Evolutionary conservation across 225 moss, liverwort and hornwort genomes (phyloP), one percentile per base, ranked within the genome.

Genomic region (Pleurozium schreberi): DNA sequence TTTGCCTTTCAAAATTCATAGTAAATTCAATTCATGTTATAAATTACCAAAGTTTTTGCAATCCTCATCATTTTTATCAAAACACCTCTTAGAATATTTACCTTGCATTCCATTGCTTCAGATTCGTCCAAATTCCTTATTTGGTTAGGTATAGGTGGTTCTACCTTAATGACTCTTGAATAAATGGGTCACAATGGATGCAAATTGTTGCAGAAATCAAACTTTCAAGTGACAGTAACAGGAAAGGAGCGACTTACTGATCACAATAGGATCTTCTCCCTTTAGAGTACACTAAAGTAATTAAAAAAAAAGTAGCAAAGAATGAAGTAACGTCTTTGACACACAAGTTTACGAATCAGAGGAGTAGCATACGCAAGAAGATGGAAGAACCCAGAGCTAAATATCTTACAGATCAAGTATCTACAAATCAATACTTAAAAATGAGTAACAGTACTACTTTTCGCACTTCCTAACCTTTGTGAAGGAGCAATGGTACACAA

Each of bases 321-420:
- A 58, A 59, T 42, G 34, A 3, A 17, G 23, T 25, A 43, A 16
- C 34, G 64, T 82, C 31, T 79, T 52, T 10, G 19, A 80, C 59
- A 40, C 60, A 47, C 8, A 63, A 73, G 64, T 18, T 47, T 10
- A 71, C 26, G n/a, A 40, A 85, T 75, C 67, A 58, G 23, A 59
- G 33, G 18, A 23, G 40, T 49, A 14, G 71, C 83, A 58, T 55
- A 34, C 36, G 22, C 42, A 85, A 71, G 73, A 64, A 86, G 45
- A 73, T 68, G 75, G 49, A 84, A 74, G 88, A 88, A 83, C 74
- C 84, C 40, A 89, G 83, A 28, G 79, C 53, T 80, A n/a, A 83
- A 88, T 88, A 93, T 89, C 87, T 80, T 93, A 93, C 93, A 93
- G 75, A 90, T 84, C 80, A 89, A 89, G 89, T 85, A 88, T 85